Base-by-base conservation (phyloP, 148 eudicot genomes). In the Camellia japonica region DNA sequence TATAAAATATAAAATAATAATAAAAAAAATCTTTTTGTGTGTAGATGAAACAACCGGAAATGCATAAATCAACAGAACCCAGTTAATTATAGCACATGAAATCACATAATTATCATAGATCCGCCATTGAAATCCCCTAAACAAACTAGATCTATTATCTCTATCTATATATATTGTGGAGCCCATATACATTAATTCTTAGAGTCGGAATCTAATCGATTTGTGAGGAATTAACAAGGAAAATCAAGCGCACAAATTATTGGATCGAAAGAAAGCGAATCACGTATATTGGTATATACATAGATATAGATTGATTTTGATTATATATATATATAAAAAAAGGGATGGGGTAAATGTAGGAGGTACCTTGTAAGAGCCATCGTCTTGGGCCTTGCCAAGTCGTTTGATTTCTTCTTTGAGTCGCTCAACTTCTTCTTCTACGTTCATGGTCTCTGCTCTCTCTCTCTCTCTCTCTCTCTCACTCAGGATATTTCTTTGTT, bases 381-480 rank as follows among this genome's bases (percentile, higher is more conserved):
- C 98, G 38, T 67, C 83, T 88, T 95, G 96, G 87, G 83, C 81
- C 77, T 80, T 87, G 85, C 98, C 98, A 55, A 95, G 97, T 9
- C 98, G 88, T 79, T 88, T 87, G 94, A 95, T 95, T 87, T 95
- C 98, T 79, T 91, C 97, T 79, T 83, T 85, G 76, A 95, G 96
- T 65, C 80, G 89, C 79, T 79, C 96, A 58, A 95, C 92, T 83
- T 95, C 98, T 87, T 93, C 98, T 38, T 90, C 96, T 13, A 95
- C 98, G 85, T 95, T 95, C 98, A 95, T 93, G 42, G 64, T 73
- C 62, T 19, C 46, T 16, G 75, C 19, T 23, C 12, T 2, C 11
- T 73, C 62, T 23, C 38, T 73, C 61, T 23, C 46, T 52, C 75
- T 54, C 30, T 30, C 46, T 5, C 75, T 73, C 8, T 6, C 6